Evolutionary conservation across 371 early-diverging fungal genomes (phyloP).

Genomic region (Mucor plumbeus): DNA sequence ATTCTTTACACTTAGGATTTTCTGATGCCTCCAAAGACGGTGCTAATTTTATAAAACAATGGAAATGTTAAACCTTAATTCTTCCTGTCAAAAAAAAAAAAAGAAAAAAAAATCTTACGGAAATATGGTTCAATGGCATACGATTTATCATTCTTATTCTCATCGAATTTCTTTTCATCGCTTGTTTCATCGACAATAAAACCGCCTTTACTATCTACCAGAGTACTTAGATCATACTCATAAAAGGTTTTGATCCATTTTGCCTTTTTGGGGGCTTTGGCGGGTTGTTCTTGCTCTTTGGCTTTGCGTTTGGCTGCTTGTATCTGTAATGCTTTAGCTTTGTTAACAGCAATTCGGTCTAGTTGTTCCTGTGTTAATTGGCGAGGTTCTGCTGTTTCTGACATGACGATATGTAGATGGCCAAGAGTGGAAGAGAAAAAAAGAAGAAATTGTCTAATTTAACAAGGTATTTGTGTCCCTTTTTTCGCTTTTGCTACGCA

Average conservation of each 20-base stretch:
- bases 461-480: too few relatives aligned
- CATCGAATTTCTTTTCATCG: slow-evolving; percentile 33
- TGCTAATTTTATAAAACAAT: slow-evolving; percentile 35
- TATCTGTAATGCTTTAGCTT: slow-evolving; percentile 27
- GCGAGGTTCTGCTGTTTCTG: slow-evolving; percentile 1
- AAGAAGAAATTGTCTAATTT: neutral
- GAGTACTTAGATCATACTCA: slow-evolving; percentile 83
- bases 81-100: neutral
- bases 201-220: slow-evolving; percentile 85
- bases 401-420: neutral
- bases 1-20: slow-evolving; percentile 78
- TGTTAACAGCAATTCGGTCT: slow-evolving; percentile 27
- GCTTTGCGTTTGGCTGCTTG: slow-evolving; percentile 24
- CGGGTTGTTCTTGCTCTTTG: neutral
- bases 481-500: slow-evolving; percentile 2
- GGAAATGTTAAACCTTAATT: neutral
- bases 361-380: slow-evolving; percentile 9
- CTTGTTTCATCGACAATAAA: slow-evolving; percentile 70
- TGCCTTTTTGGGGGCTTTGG: slow-evolving; percentile 18
- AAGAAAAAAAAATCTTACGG: slow-evolving; percentile 40
- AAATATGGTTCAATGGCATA: slow-evolving; percentile 49
- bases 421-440: neutral
- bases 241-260: slow-evolving; percentile 37
- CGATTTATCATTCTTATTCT: slow-evolving; percentile 10
- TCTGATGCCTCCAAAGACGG: slow-evolving; percentile 64